phyloP scores from a whole-genome alignment of 306 rosid genomes.

The Glycine soja region DNA sequence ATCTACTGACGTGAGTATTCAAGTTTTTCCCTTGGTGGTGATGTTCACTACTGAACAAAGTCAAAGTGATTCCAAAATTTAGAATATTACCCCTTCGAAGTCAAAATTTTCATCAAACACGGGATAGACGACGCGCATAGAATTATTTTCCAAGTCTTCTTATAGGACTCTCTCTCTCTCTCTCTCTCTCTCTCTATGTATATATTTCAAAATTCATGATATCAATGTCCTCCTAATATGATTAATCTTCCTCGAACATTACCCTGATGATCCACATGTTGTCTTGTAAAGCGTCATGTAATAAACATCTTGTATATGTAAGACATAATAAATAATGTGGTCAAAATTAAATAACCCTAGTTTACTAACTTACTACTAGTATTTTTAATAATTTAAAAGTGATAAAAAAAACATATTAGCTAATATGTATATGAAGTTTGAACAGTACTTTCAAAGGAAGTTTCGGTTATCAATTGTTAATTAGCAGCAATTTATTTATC shows the following conservation, averaged over 20 bases:
- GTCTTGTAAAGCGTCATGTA: not conserved
- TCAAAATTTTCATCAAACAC: constrained; percentile 11
- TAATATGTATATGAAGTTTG: too few species aligned
- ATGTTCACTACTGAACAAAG: not conserved
- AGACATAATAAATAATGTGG: not conserved
- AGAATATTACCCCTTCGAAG: not conserved
- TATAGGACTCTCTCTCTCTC: not conserved
- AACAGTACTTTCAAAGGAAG: too few species aligned
- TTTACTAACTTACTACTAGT: not conserved
- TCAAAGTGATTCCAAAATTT: not conserved
- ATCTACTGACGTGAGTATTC: not conserved
- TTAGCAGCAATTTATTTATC: too few species aligned
- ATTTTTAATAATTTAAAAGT: not conserved
- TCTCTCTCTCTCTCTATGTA: too few species aligned
- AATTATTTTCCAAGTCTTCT: constrained; percentile 1
- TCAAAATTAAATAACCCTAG: not conserved
- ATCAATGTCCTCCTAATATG: not conserved
- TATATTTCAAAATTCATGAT: not conserved
- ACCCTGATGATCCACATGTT: not conserved
- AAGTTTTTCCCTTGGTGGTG: not conserved
- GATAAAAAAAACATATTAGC: too few species aligned
- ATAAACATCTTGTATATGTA: not conserved
- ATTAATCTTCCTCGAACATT: not conserved
- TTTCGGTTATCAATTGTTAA: too few species aligned
- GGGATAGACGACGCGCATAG: not conserved